Evolutionary conservation across 1,139 yeast species (phyloP), one percentile per base, ranked within the genome.

Genomic region (Petasospora rhodanensis): DNA sequence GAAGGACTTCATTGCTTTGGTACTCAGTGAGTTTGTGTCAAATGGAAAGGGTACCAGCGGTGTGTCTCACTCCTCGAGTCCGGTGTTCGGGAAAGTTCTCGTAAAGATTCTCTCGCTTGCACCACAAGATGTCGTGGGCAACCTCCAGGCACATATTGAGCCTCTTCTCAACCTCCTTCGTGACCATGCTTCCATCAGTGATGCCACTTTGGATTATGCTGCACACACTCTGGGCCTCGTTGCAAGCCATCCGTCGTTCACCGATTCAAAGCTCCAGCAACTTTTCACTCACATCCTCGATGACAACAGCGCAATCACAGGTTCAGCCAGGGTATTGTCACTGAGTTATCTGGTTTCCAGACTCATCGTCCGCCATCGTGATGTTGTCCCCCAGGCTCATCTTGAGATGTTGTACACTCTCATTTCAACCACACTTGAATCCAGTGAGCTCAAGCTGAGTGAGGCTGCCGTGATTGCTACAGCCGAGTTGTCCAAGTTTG

Each of bases 401-500:
- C 3, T 40, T 0, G 17, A 18, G 21, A 25, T 10, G 6, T 17
- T 39, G 10, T 50, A 38, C 18, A 14, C 28, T 2, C 6, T 33
- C 3, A 20, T 51, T 11, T 46, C 58, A 14, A 42, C 31, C 2
- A 32, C 47, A 2, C 20, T 62, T 6, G 37, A 34, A 4, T 42
- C 49, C 0, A 26, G 26, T 7, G 38, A 34, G 39, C 34, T 37
- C 3, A 40, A 37, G 15, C 14, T 43, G 3, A 46, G 37, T 56
- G 50, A 55, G 42, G 49, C 60, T 1, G 64, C 73, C 0, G 49
- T 76, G 4, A 73, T 66, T 14, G 59, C 75, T 6, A 38, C 81
- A 5, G 61, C 73, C 6, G 83, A 83, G 47, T 47, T 84, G 13
- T 60, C 80, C 0, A 66, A 75, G 22, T 81, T 64, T 59, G 91